These are phyloP conservation scores for Euphorbia lathyris DNA, from an alignment of 345 rosid species.

Conservation along the genomic window DNA sequence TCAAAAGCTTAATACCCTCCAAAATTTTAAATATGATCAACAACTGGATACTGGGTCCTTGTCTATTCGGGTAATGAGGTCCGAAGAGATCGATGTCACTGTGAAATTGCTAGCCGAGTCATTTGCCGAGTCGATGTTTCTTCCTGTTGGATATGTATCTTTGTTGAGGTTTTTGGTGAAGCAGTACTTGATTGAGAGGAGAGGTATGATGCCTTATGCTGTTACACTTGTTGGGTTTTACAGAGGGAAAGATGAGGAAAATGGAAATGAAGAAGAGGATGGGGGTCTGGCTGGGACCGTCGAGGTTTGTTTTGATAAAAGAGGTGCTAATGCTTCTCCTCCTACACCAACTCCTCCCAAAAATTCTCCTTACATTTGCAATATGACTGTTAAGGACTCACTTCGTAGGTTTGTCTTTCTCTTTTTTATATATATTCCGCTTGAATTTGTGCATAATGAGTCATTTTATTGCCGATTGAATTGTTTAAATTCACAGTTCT, in stretches of 20 bases:
- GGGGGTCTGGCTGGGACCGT: constrained; percentile 76
- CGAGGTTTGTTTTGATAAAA: constrained; percentile 69
- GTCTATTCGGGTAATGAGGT: constrained; percentile 70
- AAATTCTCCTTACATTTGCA: constrained; percentile 77
- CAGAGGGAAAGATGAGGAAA: constrained; percentile 31
- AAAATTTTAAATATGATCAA: constrained; percentile 52
- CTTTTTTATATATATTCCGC: background rate
- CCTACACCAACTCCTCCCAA: constrained; percentile 76
- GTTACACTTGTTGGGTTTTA: constrained; percentile 74
- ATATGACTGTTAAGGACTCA: constrained; percentile 73
- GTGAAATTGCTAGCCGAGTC: constrained; percentile 72
- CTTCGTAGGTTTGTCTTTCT: constrained; percentile 55
- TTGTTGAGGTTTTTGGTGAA: constrained; percentile 71
- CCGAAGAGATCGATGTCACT: constrained; percentile 66
- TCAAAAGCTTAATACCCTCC: constrained; percentile 57
- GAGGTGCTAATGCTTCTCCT: constrained; percentile 72
- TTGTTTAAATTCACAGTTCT: background rate
- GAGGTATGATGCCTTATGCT: constrained; percentile 68
- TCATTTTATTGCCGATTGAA: background rate
- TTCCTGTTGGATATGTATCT: constrained; percentile 57
- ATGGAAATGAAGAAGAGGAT: constrained; percentile 15
- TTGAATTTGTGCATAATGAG: background rate
- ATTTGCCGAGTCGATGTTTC: constrained; percentile 76
- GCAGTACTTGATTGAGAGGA: constrained; percentile 79
- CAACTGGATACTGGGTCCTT: constrained; percentile 59